phyloP scores from a whole-genome alignment of 306 rosid genomes.

The Vigna angularis region DNA sequence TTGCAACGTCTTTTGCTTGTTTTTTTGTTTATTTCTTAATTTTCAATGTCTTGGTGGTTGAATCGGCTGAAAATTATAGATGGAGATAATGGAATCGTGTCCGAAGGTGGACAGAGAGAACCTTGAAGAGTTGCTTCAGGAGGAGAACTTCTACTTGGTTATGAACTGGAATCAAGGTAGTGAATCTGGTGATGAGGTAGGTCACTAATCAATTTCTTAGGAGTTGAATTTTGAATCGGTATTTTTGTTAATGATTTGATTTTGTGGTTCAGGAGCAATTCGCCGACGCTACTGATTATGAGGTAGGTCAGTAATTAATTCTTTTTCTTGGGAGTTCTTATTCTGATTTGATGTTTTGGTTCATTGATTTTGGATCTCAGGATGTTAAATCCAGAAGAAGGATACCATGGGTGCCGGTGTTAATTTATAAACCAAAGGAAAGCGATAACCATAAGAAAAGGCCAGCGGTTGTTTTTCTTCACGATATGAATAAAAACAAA shows the following conservation, averaged over 20 bases:
- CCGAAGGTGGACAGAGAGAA: conserved; percentile 57
- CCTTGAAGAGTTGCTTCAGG: conserved; percentile 62
- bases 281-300: no score
- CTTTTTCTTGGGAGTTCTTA: no score
- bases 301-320: no score
- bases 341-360: no score
- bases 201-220: conserved; percentile 29
- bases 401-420: conserved; percentile 76
- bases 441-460: conserved; percentile 50
- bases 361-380: conserved; percentile 44
- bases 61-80: conserved; percentile 17
- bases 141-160: conserved; percentile 71
- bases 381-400: conserved; percentile 43
- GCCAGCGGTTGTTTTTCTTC: conserved; percentile 84
- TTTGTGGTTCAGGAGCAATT: not conserved
- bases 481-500: conserved; percentile 68
- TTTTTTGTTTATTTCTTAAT: not conserved
- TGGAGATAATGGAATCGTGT: conserved; percentile 66
- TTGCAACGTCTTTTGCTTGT: not conserved
- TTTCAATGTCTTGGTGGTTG: not conserved
- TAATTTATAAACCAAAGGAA: conserved; percentile 80
- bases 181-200: conserved; percentile 41
- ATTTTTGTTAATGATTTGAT: conserved; percentile 7
- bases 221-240: not conserved
- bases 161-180: no score